Conservation (phyloP, 345 rosid species). For the Brassica nigra region DNA sequence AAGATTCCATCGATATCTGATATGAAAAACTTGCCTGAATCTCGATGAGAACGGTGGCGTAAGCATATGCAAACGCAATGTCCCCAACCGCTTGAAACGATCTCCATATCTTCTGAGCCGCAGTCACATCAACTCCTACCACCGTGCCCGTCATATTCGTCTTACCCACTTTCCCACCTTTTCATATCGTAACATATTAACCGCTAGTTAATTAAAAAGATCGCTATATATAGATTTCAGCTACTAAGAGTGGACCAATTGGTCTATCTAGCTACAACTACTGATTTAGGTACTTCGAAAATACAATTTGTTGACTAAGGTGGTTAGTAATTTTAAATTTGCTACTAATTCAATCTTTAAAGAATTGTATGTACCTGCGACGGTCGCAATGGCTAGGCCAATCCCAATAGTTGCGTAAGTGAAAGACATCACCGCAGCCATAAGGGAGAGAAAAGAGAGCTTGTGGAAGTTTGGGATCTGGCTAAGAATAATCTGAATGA, state of each 20-base stretch:
- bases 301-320: neutral
- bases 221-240: neutral
- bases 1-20: neutral
- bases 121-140: neutral
- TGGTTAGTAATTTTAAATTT: neutral
- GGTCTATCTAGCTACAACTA: neutral
- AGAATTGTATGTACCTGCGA: conserved; percentile 34
- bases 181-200: conserved; percentile 13
- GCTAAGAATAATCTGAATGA: conserved; percentile 1
- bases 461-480: neutral
- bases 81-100: conserved; percentile 1
- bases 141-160: neutral
- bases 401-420: conserved; percentile 4
- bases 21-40: conserved; percentile 59
- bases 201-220: conserved; percentile 1
- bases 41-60: neutral
- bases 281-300: neutral
- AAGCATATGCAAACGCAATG: neutral
- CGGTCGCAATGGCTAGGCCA: conserved; percentile 43
- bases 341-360: neutral
- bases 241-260: neutral
- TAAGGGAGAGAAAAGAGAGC: conserved; percentile 1
- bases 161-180: conserved; percentile 48
- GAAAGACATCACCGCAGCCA: conserved; percentile 1
- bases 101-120: conserved; percentile 2